Percentiles rank a stretch among this genome's conserved stretches.
phyloP scores from a whole-genome alignment of 345 rosid species.

The Garcia nutans region DNA sequence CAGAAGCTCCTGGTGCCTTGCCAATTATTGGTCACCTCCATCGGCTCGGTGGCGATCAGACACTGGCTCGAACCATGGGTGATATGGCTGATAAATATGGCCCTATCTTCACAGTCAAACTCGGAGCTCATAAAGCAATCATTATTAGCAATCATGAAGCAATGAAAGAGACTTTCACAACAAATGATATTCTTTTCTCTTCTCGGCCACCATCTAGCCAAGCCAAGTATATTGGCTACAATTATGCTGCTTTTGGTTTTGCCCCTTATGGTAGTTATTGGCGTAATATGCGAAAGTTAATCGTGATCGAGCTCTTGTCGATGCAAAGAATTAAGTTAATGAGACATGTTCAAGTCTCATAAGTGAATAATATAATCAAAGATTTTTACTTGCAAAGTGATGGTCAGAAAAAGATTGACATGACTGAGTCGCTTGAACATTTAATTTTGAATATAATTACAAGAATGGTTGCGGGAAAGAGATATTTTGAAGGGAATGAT shows the following conservation, averaged over 20 bases:
- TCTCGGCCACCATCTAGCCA: constrained; percentile 15
- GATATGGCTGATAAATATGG: constrained; percentile 12
- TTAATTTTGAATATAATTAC: constrained; percentile 19
- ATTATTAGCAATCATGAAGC: not conserved
- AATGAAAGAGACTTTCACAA: constrained; percentile 21
- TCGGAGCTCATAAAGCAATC: not conserved
- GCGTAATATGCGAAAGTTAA: constrained; percentile 17
- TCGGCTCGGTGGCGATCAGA: not conserved
- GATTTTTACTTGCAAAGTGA: not conserved
- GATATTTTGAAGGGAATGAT: not conserved
- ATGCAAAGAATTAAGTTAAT: constrained; percentile 7
- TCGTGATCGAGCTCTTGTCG: constrained; percentile 18
- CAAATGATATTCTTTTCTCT: constrained; percentile 15
- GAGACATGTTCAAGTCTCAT: not conserved
- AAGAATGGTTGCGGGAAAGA: constrained; percentile 28
- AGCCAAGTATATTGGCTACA: constrained; percentile 17
- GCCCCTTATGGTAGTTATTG: constrained; percentile 22
- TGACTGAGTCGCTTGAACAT: constrained; percentile 17
- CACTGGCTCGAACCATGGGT: not conserved
- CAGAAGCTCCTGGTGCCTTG: constrained; percentile 5
- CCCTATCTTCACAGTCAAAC: not conserved
- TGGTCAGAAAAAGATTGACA: not conserved
- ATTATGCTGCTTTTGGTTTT: constrained; percentile 10
- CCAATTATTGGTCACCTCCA: constrained; percentile 12
- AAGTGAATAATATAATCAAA: constrained; percentile 3